Base-by-base conservation (phyloP, 2,329 filamentous ascomycete genomes). In the Cordyceps pruinosa region DNA sequence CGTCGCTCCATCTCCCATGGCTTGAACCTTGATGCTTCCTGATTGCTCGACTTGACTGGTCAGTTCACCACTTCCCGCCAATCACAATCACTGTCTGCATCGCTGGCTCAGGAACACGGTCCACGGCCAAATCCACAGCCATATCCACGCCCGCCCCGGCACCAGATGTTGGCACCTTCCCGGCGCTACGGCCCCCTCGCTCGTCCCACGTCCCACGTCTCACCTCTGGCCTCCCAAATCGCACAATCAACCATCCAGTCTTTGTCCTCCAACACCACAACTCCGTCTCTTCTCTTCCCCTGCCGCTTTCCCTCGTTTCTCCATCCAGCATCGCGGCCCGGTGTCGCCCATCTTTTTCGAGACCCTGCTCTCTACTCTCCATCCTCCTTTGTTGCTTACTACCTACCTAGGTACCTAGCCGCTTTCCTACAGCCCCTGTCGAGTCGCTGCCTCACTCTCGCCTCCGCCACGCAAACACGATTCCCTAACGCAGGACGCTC, bases 281-380 rank as follows among this genome's bases (percentile, higher is more conserved):
- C 32, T 28, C 21, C 19, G 17, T 32, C n/a, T n/a, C n/a, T n/a
- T n/a, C 26, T 41, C 2, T 19, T 23, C 10, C 8, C 10, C 26
- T 4, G 32, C 37, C 42, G 17, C 32, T 30, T 49, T 28, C 45
- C n/a, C 37, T 56, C 46, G 35, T 42, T 35, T 23, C 41, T 23
- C 34, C 13, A 17, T 56, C 17, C 44, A 50, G 45, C 46, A 42
- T 56, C 45, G 50, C 54, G 45, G 23, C 54, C 54, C 28, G 54
- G 54, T 3, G 54, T 50, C 54, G 46, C 54, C 17, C 19, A 25
- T 56, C n/a, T n/a, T n/a, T n/a, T n/a, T n/a, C n/a, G n/a, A n/a
- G n/a, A n/a, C n/a, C n/a, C n/a, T 44, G 25, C 44, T 56, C 5
- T 32, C n/a, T 39, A 2, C 19, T 44, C 25, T 13, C 9, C 21